These are phyloP conservation scores for Kazachstania taianensis DNA, from an alignment of 805 yeast genomes.

Conservation along the genomic window DNA sequence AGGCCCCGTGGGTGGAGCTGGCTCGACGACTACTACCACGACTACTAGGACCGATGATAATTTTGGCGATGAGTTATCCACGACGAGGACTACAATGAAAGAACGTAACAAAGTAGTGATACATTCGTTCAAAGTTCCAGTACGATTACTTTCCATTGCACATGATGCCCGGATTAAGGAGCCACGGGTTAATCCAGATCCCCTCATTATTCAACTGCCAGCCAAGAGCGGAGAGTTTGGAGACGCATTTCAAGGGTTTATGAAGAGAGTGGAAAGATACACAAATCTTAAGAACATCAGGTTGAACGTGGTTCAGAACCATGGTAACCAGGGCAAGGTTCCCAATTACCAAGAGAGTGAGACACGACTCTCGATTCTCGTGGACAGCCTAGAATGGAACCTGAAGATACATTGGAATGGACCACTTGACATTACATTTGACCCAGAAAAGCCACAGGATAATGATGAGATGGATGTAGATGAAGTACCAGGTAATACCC, in stretches of 20 bases:
- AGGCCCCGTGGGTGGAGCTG: constrained; percentile 5
- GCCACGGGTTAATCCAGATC: constrained; percentile 34
- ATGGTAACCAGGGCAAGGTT: too few species aligned
- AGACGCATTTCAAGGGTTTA: constrained; percentile 39
- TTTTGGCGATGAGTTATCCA: constrained; percentile 3
- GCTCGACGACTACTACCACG: constrained; percentile 4
- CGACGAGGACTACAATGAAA: not conserved
- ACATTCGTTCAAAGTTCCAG: constrained; percentile 65
- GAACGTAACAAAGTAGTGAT: constrained; percentile 33
- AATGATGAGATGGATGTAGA: not conserved
- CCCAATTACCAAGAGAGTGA: constrained; percentile 2
- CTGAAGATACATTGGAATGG: constrained; percentile 29
- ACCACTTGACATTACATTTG: constrained; percentile 18
- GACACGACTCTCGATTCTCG: constrained; percentile 17
- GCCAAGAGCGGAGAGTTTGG: constrained; percentile 23
- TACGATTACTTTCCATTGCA: constrained; percentile 45
- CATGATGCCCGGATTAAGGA: constrained; percentile 47
- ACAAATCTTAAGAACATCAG: constrained; percentile 41
- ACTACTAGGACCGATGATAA: constrained; percentile 4
- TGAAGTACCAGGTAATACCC: too few species aligned
- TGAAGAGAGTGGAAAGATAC: constrained; percentile 59
- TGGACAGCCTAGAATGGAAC: constrained; percentile 27
- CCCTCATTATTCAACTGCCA: constrained; percentile 38
- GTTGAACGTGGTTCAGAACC: constrained; percentile 32
- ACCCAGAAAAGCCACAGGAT: constrained; percentile 6